Base-by-base conservation (phyloP, 495 filamentous ascomycete species). In the Penicillium riverlandense region DNA sequence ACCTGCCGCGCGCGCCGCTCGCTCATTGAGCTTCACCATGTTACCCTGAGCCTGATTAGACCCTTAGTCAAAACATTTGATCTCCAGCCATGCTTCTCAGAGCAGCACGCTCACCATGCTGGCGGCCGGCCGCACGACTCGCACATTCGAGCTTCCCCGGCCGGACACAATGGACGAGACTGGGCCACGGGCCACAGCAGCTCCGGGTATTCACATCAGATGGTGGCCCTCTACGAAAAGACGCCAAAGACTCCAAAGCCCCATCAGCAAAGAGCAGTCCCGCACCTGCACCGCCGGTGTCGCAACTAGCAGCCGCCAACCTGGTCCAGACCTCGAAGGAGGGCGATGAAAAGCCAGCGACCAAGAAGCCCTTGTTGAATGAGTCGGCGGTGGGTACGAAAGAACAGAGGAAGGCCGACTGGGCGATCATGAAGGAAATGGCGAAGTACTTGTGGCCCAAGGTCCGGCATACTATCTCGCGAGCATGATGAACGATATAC, bases 341-440 rank as follows among this genome's bases (percentile, higher is more conserved):
- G 32, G 38, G 43, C 36, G 45, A 61, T 52, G 57, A 43, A 11
- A 67, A 65, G 52, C 38, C 53, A 30, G 45, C 62, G 29, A 61
- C 58, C n/a, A 71, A 70, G 47, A 77, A 75, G 42, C 60, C 72
- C 41, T 58, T 85, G 33, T 69, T 84, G 31, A 68, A 67, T 27
- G 80, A 83, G 58, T 56, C 74, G 40, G 68, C 63, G 5, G 56
- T 76, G 29, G 72, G 76, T 3, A 85, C 77, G 8, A 86, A 89
- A 53, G 90, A 95, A 62, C 92, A 97, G 67, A 78, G 92, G 37
- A 94, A 89, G 65, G 94, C 90, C 6, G 92, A 98, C 50, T 97
- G 94, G 92, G 89, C 88, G 7, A 98, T 98, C 37, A 91, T 98
- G 72, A 94, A 88, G 66, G 89, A 97, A 63, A 96, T 98, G 90